Evolutionary conservation across 2,329 filamentous ascomycete species (phyloP).

Genomic region (Colletotrichum abscissum): DNA sequence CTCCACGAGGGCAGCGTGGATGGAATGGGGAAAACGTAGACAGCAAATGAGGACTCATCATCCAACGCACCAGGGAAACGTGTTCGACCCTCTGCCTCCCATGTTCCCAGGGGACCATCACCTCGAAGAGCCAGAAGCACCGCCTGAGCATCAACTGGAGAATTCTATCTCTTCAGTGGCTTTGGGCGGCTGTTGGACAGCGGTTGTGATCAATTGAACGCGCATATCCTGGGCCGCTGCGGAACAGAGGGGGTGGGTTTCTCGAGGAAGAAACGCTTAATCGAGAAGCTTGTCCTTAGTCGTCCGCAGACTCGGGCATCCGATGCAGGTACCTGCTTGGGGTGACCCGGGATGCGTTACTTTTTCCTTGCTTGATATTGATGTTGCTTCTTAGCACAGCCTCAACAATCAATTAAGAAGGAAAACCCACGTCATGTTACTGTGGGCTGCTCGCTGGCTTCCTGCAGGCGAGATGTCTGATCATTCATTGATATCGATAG

Average conservation of each 20-base stretch:
- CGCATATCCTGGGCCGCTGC: conserved; percentile 8
- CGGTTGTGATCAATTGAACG: neutral
- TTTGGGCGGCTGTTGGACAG: neutral
- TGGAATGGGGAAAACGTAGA: neutral
- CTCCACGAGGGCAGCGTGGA: neutral
- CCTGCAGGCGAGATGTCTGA: neutral
- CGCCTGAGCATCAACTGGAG: neutral
- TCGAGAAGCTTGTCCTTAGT: conserved; percentile 33
- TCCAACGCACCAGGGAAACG: conserved; percentile 10
- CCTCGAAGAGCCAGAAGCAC: neutral
- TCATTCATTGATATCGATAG: neutral
- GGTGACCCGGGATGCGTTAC: conserved; percentile 7
- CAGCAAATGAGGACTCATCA: conserved; percentile 10
- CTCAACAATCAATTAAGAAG: conserved; percentile 22
- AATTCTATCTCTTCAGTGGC: neutral
- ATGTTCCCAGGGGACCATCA: neutral
- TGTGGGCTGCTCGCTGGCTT: neutral
- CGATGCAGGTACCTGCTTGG: conserved; percentile 20
- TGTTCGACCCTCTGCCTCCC: neutral
- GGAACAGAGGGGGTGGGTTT: conserved; percentile 1
- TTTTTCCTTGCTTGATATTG: conserved; percentile 3
- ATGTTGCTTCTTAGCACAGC: conserved; percentile 23
- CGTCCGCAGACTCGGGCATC: conserved; percentile 9
- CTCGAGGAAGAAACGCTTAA: conserved; percentile 16
- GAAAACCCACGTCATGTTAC: conserved; percentile 1